A percentile compares a stretch with the other conserved stretches of the same genome.
These are phyloP conservation scores for Auriscalpium orientale DNA, from an alignment of 768 basidiomycete species.

Conservation along the genomic window DNA sequence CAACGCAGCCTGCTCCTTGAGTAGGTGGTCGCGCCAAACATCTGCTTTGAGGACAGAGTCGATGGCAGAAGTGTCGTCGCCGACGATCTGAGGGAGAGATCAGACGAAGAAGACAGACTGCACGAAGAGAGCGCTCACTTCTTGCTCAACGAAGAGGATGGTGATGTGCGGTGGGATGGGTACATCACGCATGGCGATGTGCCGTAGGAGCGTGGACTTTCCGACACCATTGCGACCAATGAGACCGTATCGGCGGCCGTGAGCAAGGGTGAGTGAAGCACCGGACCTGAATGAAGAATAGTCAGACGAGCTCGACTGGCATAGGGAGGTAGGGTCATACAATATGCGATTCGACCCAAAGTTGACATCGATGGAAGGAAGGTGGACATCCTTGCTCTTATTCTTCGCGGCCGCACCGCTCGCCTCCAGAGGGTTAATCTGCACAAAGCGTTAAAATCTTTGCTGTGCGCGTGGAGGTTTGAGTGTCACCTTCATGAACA, in stretches of 20 bases:
- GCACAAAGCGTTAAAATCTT: not conserved
- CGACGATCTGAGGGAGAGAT: constrained; percentile 56
- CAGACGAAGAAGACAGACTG: not conserved
- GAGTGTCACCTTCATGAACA: constrained; percentile 84
- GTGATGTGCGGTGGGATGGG: constrained; percentile 92
- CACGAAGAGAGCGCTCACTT: constrained; percentile 39
- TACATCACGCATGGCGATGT: constrained; percentile 92
- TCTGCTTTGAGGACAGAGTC: constrained; percentile 99
- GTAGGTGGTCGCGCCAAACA: constrained; percentile 91
- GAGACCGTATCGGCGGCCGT: constrained; percentile 85
- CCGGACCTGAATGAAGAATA: constrained; percentile 47
- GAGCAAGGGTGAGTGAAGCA: constrained; percentile 79
- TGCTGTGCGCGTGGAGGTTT: not conserved
- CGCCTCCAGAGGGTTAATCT: constrained; percentile 92
- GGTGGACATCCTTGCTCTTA: constrained; percentile 96
- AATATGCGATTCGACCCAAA: constrained; percentile 94
- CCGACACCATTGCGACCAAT: constrained; percentile 80
- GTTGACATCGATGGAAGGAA: constrained; percentile 91
- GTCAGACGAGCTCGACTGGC: constrained; percentile 2
- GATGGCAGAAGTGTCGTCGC: constrained; percentile 88
- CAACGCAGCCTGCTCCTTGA: constrained; percentile 75
- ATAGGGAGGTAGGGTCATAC: constrained; percentile 33
- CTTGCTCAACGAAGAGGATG: constrained; percentile 97
- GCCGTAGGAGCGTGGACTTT: constrained; percentile 91
- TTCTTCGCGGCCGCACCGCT: constrained; percentile 63